Evolutionary conservation across 2,329 filamentous ascomycete species (phyloP).

Genomic region (Penicillium frequentans): DNA sequence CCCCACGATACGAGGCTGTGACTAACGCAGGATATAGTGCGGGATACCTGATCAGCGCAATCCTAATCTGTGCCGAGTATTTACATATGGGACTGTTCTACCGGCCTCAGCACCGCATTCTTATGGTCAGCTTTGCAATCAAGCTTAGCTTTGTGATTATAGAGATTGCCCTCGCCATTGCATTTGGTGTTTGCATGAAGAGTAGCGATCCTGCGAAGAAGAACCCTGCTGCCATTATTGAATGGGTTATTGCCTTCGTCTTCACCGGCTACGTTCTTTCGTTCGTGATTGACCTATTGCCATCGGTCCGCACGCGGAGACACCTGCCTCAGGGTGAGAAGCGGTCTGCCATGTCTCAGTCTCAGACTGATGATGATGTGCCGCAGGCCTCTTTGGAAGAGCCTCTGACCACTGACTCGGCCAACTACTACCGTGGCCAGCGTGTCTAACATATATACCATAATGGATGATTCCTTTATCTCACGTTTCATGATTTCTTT

Average conservation of each 20-base stretch:
- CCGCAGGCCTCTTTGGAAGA: slow-evolving; percentile 32
- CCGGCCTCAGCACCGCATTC: slow-evolving; percentile 66
- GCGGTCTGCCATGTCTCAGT: slow-evolving; percentile 23
- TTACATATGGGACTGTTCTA: slow-evolving; percentile 79
- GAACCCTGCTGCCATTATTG: slow-evolving; percentile 74
- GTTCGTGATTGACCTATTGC: slow-evolving; percentile 84
- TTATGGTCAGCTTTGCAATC: slow-evolving; percentile 79
- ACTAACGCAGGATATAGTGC: slow-evolving; percentile 33
- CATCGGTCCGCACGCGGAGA: slow-evolving; percentile 65
- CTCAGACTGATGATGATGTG: slow-evolving; percentile 11
- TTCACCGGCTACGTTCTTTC: slow-evolving; percentile 87
- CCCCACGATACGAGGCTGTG: neutral
- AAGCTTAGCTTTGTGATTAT: slow-evolving; percentile 83
- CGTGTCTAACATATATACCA: slow-evolving; percentile 16
- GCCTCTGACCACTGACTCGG: slow-evolving; percentile 40
- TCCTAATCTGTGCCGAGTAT: slow-evolving; percentile 90
- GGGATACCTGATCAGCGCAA: slow-evolving; percentile 80
- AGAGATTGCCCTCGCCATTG: slow-evolving; percentile 67
- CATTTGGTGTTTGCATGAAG: slow-evolving; percentile 60
- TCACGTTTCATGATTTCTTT: neutral
- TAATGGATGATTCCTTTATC: neutral
- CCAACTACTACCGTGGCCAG: slow-evolving; percentile 33
- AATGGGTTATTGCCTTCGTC: slow-evolving; percentile 77
- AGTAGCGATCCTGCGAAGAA: slow-evolving; percentile 50
- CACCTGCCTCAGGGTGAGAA: slow-evolving; percentile 46